A percentile compares a stretch with the other conserved stretches of the same genome.
These are phyloP conservation scores for Arabis alpina DNA, from an alignment of 345 rosid species.

Conservation along the genomic window DNA sequence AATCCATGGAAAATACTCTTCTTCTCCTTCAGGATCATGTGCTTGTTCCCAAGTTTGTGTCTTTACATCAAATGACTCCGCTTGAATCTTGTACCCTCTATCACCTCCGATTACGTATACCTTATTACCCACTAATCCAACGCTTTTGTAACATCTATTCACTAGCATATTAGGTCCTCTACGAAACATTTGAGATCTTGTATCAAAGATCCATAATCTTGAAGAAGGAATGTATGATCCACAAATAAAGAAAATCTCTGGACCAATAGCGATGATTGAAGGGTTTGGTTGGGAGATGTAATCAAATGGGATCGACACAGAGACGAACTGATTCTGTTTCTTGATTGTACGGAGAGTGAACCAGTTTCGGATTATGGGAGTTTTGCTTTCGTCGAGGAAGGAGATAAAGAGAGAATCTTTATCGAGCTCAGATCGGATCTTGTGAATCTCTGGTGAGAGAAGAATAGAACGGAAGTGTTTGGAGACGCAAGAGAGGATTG, in stretches of 20 bases:
- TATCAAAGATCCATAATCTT: neutral
- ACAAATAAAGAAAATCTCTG: conserved; percentile 1
- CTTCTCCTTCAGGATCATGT: neutral
- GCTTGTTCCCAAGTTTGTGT: conserved; percentile 9
- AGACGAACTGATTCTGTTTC: neutral
- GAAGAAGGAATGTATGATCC: neutral
- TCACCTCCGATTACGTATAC: neutral
- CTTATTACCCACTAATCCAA: neutral
- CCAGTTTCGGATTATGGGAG: neutral
- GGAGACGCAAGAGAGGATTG: conserved; percentile 17
- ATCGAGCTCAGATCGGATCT: neutral
- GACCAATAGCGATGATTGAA: neutral
- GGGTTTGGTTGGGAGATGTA: neutral
- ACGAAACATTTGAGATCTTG: neutral
- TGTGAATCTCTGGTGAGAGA: conserved; percentile 4
- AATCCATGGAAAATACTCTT: too few species aligned
- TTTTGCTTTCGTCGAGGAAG: neutral
- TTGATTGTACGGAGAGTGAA: conserved; percentile 6
- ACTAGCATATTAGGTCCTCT: neutral
- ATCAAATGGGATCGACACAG: neutral
- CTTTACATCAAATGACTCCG: neutral
- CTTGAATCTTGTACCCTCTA: neutral
- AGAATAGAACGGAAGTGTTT: neutral
- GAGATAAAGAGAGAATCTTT: conserved; percentile 12
- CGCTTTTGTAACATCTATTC: neutral